Evolutionary conservation across 2,329 filamentous ascomycete genomes (phyloP), one percentile per base, ranked within the genome.

Genomic region (Pyricularia pennisetigena): DNA sequence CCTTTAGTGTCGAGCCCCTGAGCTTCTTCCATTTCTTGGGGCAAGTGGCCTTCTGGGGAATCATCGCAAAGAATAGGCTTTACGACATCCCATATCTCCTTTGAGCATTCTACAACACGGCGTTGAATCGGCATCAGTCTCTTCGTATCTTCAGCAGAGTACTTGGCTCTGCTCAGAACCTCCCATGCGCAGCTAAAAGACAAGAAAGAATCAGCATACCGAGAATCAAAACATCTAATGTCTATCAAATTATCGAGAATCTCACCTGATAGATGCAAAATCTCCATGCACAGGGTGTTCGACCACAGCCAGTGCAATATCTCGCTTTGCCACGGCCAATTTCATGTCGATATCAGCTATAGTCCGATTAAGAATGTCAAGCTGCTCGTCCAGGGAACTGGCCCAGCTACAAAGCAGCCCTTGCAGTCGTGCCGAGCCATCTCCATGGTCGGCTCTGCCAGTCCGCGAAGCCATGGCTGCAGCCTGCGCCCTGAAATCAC

Each of bases 361-460:
- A 0, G 94, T 80, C 1, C 77, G 78, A 29, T 83, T 79, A 1
- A 93, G 79, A 12, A 94, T 80, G 0, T 73, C 75, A 4, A 85
- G 70, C 12, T 80, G 82, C 12, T 78, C 76, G 2, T 81, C 74
- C n/a, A 78, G 75, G 1, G 76, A 77, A 23, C 75, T 74, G 16
- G 85, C 80, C 75, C 88, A 86, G 59, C 81, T 81, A 74, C 89
- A 92, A 4, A 93, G 77, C 20, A 97, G 79, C 59, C 91, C 88
- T 70, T 90, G 90, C 2, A 90, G 83, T 67, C 92, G 88, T 41
- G 94, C 94, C 65, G 95, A 89, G 10, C 94, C 94, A 78, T 99
- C 94, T 1, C 94, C 93, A 76, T 97, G 92, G 75, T 98, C 94
- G 14, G 93, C 94, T 70, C 95, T 86, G 26, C 92, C 92, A 4